A percentile compares a stretch with the other conserved stretches of the same genome.
phyloP scores from a whole-genome alignment of 1,284 basidiomycete genomes.

The Volvariella volvacea region DNA sequence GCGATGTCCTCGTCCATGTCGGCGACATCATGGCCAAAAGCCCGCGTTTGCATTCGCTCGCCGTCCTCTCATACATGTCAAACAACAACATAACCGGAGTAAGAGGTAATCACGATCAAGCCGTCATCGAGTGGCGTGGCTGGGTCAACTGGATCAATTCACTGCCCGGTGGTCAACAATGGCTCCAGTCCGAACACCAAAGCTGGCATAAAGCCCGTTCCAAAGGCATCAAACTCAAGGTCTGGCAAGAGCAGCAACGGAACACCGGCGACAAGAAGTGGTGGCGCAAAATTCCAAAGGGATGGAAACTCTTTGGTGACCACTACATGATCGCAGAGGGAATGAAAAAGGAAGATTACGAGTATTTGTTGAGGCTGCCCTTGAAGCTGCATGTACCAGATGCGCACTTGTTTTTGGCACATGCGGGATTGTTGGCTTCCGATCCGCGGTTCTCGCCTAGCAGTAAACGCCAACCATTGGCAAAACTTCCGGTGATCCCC shows the following conservation, averaged over 20 bases:
- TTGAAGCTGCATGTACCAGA: conserved; percentile 71
- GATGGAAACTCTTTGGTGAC: conserved; percentile 68
- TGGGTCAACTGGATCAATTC: conserved; percentile 69
- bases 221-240: conserved; percentile 29
- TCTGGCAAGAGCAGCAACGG: conserved; percentile 37
- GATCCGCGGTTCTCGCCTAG: conserved; percentile 48
- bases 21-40: conserved; percentile 81
- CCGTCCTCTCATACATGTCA: conserved; percentile 61
- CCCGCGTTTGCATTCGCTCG: conserved; percentile 47
- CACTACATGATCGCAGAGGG: conserved; percentile 70
- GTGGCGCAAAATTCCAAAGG: conserved; percentile 50
- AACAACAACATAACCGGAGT: conserved; percentile 62
- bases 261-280: conserved; percentile 27
- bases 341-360: conserved; percentile 52
- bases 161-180: conserved; percentile 39
- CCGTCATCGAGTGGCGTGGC: conserved; percentile 77
- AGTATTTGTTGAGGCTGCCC: conserved; percentile 68
- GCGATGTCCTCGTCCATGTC: conserved; percentile 70
- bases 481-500: conserved; percentile 42
- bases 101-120: conserved; percentile 89
- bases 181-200: conserved; percentile 40
- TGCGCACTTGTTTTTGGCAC: conserved; percentile 73
- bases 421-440: conserved; percentile 75
- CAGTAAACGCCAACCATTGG: conserved; percentile 58
- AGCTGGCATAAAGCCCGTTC: conserved; percentile 32